phyloP scores from a whole-genome alignment of 352 stramenopile species.

The Globisporangium radiosum region DNA sequence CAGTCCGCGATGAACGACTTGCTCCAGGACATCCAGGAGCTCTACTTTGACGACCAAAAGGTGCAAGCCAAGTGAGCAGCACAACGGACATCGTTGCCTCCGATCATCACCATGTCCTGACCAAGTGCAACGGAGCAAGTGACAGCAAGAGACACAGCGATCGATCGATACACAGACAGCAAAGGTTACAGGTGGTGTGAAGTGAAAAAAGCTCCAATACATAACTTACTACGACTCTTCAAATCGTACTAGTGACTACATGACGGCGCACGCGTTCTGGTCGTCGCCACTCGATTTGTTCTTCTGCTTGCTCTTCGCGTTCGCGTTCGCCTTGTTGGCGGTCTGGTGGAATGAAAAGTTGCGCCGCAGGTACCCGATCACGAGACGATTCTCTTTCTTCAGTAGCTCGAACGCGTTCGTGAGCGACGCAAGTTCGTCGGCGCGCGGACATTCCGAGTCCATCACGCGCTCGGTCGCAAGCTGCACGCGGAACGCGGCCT shows the following conservation, averaged over 20 bases:
- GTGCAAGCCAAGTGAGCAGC: constrained; percentile 27
- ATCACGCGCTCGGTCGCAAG: constrained; percentile 74
- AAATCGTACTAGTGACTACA: constrained; percentile 25
- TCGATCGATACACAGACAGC: constrained; percentile 4
- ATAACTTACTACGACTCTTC: constrained; percentile 10
- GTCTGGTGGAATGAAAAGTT: constrained; percentile 77
- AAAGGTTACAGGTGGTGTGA: neutral
- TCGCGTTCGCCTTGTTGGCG: constrained; percentile 16
- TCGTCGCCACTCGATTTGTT: constrained; percentile 35
- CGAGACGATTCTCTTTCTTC: constrained; percentile 65
- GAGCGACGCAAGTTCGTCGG: constrained; percentile 28
- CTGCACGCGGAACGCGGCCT: constrained; percentile 75
- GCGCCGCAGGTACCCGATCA: constrained; percentile 71
- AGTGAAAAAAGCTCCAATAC: constrained; percentile 7
- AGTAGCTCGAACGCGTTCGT: constrained; percentile 48
- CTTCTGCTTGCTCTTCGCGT: constrained; percentile 7
- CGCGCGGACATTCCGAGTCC: constrained; percentile 28
- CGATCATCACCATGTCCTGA: too few relatives aligned
- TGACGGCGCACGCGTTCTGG: constrained; percentile 56
- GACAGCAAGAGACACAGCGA: too few relatives aligned
- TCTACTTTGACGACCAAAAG: constrained; percentile 47
- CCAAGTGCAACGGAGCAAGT: too few relatives aligned
- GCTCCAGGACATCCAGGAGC: constrained; percentile 61
- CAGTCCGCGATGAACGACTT: constrained; percentile 71
- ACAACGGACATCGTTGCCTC: too few relatives aligned